Evolutionary conservation across 2,329 filamentous ascomycete species (phyloP).

Genomic region (Xylariaceae sp.): DNA sequence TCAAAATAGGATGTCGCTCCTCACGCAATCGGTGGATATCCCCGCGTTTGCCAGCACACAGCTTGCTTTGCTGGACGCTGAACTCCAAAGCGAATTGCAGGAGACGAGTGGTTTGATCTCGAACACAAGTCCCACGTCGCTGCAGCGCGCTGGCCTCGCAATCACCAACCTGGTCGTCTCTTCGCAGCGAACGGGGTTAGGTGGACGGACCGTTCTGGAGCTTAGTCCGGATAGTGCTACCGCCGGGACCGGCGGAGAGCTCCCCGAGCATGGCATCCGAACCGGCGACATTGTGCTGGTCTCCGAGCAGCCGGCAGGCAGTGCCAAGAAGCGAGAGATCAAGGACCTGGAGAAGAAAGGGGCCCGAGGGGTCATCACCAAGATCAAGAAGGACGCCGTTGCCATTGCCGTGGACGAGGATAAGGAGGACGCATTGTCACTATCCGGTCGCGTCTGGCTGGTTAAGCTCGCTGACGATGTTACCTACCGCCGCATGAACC

Average conservation of each 20-base stretch:
- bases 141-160: slow-evolving; percentile 80
- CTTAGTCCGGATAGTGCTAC: slow-evolving; percentile 76
- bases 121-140: slow-evolving; percentile 68
- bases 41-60: slow-evolving; percentile 73
- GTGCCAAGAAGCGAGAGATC: slow-evolving; percentile 74
- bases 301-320: slow-evolving; percentile 74
- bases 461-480: slow-evolving; percentile 73
- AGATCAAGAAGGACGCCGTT: slow-evolving; percentile 62
- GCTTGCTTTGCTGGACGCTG: slow-evolving; percentile 70
- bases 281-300: slow-evolving; percentile 80
- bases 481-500: slow-evolving; percentile 69
- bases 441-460: slow-evolving; percentile 62
- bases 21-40: slow-evolving; percentile 60
- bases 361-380: slow-evolving; percentile 72
- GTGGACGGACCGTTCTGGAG: slow-evolving; percentile 89
- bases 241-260: slow-evolving; percentile 49
- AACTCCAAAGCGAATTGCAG: slow-evolving; percentile 74
- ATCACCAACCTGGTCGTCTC: slow-evolving; percentile 76
- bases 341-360: slow-evolving; percentile 73
- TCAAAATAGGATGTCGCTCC: slow-evolving; percentile 43
- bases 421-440: slow-evolving; percentile 52
- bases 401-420: slow-evolving; percentile 74
- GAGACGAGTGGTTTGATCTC: slow-evolving; percentile 73
- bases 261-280: slow-evolving; percentile 78
- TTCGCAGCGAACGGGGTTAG: slow-evolving; percentile 84